phyloP scores from a whole-genome alignment of 768 basidiomycete species.

The Boletus vermiculosoides region DNA sequence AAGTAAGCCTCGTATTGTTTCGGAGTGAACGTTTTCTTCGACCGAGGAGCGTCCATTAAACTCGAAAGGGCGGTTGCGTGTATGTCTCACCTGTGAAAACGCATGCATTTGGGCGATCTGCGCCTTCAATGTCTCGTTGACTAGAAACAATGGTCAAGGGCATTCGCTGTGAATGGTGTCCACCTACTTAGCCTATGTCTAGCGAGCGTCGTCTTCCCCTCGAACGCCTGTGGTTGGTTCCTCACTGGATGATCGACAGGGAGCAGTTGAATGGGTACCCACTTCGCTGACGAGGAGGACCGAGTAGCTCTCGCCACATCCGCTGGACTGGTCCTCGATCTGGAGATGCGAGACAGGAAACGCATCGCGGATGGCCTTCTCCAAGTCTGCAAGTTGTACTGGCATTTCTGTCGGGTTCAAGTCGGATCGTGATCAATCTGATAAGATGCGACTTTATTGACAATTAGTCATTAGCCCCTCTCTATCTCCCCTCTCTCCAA shows the following conservation, averaged over 20 bases:
- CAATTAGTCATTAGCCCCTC: conserved; percentile 9
- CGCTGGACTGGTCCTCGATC: conserved; percentile 74
- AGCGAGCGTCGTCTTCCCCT: conserved; percentile 78
- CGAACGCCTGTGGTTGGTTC: conserved; percentile 52
- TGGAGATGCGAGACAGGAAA: conserved; percentile 67
- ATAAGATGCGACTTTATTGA: conserved; percentile 4
- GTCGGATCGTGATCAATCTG: conserved; percentile 7
- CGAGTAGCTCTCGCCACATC: conserved; percentile 78
- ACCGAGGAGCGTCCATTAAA: background rate
- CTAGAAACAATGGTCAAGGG: conserved; percentile 38
- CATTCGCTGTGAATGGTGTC: background rate
- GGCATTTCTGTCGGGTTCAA: conserved; percentile 46
- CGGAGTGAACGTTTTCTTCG: conserved; percentile 71
- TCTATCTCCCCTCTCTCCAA: background rate
- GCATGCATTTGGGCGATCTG: conserved; percentile 83
- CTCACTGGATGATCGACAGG: conserved; percentile 1
- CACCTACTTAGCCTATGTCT: conserved; percentile 66
- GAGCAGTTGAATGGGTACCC: conserved; percentile 17
- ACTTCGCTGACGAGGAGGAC: conserved; percentile 78
- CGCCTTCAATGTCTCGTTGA: conserved; percentile 72
- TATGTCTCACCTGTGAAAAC: conserved; percentile 70
- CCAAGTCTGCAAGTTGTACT: conserved; percentile 53
- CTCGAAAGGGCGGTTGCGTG: background rate
- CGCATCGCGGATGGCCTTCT: conserved; percentile 59
- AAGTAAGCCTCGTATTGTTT: conserved; percentile 58